These are phyloP conservation scores for Schwanniomyces polymorphus DNA, from an alignment of 805 yeast genomes.

Conservation along the genomic window DNA sequence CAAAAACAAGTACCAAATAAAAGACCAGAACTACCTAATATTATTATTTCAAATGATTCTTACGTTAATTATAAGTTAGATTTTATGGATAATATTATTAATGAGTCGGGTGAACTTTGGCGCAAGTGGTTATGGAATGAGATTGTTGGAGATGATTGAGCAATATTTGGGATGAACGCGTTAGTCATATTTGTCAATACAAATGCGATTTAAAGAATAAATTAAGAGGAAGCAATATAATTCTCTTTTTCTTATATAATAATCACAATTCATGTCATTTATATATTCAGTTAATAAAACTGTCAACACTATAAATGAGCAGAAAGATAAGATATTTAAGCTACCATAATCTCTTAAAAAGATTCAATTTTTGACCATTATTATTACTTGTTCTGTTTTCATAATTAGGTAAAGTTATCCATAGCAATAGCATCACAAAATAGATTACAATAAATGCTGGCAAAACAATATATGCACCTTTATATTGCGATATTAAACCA, in stretches of 20 bases:
- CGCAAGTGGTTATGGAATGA: constrained; percentile 70
- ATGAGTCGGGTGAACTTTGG: constrained; percentile 87
- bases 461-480: constrained; percentile 50
- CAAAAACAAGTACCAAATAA: constrained; percentile 13
- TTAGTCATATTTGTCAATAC: not conserved
- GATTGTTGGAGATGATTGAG: constrained; percentile 29
- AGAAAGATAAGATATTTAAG: not conserved
- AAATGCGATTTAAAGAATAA: too few relatives aligned
- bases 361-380: not conserved
- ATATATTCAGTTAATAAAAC: too few relatives aligned
- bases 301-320: too few relatives aligned
- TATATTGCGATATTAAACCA: constrained; percentile 46
- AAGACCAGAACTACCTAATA: constrained; percentile 3
- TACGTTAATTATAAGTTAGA: constrained; percentile 41
- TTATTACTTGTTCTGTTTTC: constrained; percentile 9
- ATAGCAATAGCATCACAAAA: constrained; percentile 28
- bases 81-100: constrained; percentile 71
- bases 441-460: constrained; percentile 46
- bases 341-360: constrained; percentile 13
- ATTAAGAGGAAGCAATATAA: too few relatives aligned
- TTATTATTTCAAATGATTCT: constrained; percentile 29
- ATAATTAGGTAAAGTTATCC: constrained; percentile 43
- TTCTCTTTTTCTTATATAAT: not conserved
- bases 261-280: not conserved
- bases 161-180: not conserved